These are phyloP conservation scores for Sporodiniella umbellata DNA, from an alignment of 371 early-diverging fungal genomes.

Conservation along the genomic window DNA sequence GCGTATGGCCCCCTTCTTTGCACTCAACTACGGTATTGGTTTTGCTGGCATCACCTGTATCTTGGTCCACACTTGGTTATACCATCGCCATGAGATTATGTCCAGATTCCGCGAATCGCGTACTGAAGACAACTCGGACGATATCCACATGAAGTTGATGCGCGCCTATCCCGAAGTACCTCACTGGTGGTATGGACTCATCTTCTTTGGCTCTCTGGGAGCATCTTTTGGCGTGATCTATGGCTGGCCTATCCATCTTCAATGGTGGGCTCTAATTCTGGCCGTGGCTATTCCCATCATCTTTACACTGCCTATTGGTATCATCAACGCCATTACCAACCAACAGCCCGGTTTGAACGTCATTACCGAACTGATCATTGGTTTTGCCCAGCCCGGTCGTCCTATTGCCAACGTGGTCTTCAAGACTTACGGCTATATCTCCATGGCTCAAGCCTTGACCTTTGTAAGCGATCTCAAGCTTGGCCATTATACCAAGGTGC, in stretches of 20 bases:
- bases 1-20: conserved; percentile 61
- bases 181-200: conserved; percentile 64
- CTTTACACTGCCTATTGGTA: conserved; percentile 80
- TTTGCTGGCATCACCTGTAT: conserved; percentile 67
- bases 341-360: conserved; percentile 72
- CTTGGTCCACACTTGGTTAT: conserved; percentile 59
- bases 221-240: conserved; percentile 52
- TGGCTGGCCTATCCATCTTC: conserved; percentile 51
- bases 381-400: conserved; percentile 61
- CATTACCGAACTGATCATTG: conserved; percentile 68
- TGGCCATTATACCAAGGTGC: conserved; percentile 67
- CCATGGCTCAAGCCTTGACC: conserved; percentile 55
- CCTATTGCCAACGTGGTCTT: conserved; percentile 65
- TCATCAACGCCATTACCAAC: conserved; percentile 70
- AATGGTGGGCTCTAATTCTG: conserved; percentile 70
- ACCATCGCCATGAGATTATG: conserved; percentile 63
- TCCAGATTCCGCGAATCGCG: conserved; percentile 56
- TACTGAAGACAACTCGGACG: conserved; percentile 42
- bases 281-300: conserved; percentile 58
- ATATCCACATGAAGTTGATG: conserved; percentile 72
- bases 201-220: conserved; percentile 46
- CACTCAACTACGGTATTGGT: conserved; percentile 56
- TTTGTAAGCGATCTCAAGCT: conserved; percentile 66
- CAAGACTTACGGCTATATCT: conserved; percentile 66
- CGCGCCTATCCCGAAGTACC: conserved; percentile 72